Evolutionary conservation across 768 basidiomycete genomes (phyloP).

Genomic region (Suillus tomentosus): DNA sequence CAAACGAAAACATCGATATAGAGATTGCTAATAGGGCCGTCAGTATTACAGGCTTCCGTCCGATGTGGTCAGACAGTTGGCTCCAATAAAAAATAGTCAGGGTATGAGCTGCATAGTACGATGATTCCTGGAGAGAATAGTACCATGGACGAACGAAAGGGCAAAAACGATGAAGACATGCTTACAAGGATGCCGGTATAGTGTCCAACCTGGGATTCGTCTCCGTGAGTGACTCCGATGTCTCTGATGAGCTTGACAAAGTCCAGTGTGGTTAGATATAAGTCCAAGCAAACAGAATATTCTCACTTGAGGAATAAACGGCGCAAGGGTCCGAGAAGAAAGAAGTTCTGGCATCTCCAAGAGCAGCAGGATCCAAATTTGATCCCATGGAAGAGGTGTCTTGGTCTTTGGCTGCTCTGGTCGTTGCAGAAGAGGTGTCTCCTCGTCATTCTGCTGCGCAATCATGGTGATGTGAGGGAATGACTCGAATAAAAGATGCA

Average conservation of each 20-base stretch:
- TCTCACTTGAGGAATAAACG: constrained; percentile 64
- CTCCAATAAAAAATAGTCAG: constrained; percentile 51
- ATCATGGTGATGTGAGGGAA: not conserved
- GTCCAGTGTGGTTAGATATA: not conserved
- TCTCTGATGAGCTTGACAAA: constrained; percentile 27
- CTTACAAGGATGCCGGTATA: constrained; percentile 51
- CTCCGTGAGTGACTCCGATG: constrained; percentile 41
- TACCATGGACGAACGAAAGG: constrained; percentile 33
- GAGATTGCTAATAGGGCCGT: constrained; percentile 46
- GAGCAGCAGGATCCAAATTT: constrained; percentile 67
- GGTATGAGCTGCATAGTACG: constrained; percentile 51
- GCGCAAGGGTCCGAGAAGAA: constrained; percentile 71
- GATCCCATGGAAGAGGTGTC: constrained; percentile 67
- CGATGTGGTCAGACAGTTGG: constrained; percentile 48
- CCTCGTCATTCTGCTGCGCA: constrained; percentile 46
- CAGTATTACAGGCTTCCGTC: constrained; percentile 49
- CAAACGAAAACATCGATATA: constrained; percentile 48
- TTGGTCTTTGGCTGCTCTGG: constrained; percentile 23
- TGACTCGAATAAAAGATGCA: too few species aligned
- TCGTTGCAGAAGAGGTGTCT: constrained; percentile 53
- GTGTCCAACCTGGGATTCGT: constrained; percentile 47
- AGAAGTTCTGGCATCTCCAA: constrained; percentile 76
- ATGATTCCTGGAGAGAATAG: constrained; percentile 38
- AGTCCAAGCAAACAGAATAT: not conserved
- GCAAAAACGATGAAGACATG: constrained; percentile 8